A percentile compares a stretch with the other conserved stretches of the same genome.
Evolutionary conservation across 129 eudicot genomes (phyloP).

Genomic region (Pittosporum tobira): DNA sequence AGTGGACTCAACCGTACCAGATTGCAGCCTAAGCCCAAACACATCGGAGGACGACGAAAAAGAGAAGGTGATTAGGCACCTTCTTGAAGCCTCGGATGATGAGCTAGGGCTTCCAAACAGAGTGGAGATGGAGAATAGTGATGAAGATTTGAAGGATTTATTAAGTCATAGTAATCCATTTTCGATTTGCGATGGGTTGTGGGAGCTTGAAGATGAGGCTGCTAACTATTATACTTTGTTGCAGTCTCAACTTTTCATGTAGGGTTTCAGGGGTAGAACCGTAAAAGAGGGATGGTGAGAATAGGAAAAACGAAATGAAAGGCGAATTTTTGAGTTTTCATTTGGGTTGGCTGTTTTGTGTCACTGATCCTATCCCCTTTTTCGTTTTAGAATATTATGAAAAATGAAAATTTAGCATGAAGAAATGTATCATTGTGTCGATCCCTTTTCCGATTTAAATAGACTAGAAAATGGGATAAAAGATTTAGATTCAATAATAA

Average conservation of each 20-base stretch:
- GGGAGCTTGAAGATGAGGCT: constrained; percentile 90
- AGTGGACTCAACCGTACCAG: neutral
- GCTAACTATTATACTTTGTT: constrained; percentile 62
- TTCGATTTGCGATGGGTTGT: constrained; percentile 36
- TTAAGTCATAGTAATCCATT: constrained; percentile 3
- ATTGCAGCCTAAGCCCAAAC: neutral
- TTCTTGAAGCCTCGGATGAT: constrained; percentile 92
- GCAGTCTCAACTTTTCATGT: constrained; percentile 71
- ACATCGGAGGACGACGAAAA: constrained; percentile 26
- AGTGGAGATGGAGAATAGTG: constrained; percentile 22
- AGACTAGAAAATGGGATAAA: too few relatives aligned
- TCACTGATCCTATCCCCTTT: constrained; percentile 18
- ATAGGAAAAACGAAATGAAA: constrained; percentile 13
- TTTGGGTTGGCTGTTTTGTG: too few relatives aligned
- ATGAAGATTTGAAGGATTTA: constrained; percentile 18
- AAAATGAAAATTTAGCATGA: too few relatives aligned
- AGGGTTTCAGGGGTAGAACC: constrained; percentile 5
- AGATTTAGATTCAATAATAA: too few relatives aligned
- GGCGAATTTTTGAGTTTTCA: constrained; percentile 21
- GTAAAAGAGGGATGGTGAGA: constrained; percentile 13
- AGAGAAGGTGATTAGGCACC: constrained; percentile 70
- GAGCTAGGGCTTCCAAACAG: constrained; percentile 67
- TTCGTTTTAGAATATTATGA: constrained; percentile 3
- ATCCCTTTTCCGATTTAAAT: too few relatives aligned
- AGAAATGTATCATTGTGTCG: too few relatives aligned